phyloP scores from a whole-genome alignment of 176 grass and related monocot genomes.

The Oryza australiensis region DNA sequence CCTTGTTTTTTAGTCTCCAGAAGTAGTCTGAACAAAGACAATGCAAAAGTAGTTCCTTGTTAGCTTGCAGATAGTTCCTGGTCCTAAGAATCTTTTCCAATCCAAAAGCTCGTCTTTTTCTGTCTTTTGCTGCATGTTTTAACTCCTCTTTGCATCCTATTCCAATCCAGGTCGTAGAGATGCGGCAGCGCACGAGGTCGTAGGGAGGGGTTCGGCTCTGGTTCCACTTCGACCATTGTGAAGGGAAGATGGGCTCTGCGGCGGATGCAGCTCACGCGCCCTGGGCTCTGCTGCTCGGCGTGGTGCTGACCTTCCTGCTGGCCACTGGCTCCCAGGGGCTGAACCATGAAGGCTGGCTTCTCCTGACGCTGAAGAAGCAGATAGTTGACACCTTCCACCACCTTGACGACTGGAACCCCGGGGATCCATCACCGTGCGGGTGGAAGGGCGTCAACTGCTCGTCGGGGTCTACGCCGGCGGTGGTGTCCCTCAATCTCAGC shows the following conservation, averaged over 20 bases:
- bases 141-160: slow-evolving; percentile 12
- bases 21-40: slow-evolving; percentile 20
- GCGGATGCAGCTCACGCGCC: background rate
- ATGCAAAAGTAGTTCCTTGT: slow-evolving; percentile 13
- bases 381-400: slow-evolving; percentile 61
- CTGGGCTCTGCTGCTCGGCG: slow-evolving; percentile 43
- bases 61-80: slow-evolving; percentile 27
- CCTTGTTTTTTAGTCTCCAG: slow-evolving; percentile 22
- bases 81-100: background rate
- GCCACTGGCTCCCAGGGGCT: slow-evolving; percentile 40
- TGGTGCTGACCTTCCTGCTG: slow-evolving; percentile 54
- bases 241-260: slow-evolving; percentile 30
- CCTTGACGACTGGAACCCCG: slow-evolving; percentile 60
- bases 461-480: background rate
- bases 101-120: slow-evolving; percentile 11
- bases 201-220: background rate
- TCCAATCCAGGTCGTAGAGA: slow-evolving; percentile 45
- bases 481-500: slow-evolving; percentile 69
- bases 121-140: slow-evolving; percentile 1
- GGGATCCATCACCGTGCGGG: slow-evolving; percentile 55
- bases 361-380: slow-evolving; percentile 71
- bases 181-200: slow-evolving; percentile 30
- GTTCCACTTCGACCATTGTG: background rate
- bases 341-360: slow-evolving; percentile 71
- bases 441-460: slow-evolving; percentile 89